Evolutionary conservation across 345 rosid genomes (phyloP).

Genomic region (Laguncularia racemosa): DNA sequence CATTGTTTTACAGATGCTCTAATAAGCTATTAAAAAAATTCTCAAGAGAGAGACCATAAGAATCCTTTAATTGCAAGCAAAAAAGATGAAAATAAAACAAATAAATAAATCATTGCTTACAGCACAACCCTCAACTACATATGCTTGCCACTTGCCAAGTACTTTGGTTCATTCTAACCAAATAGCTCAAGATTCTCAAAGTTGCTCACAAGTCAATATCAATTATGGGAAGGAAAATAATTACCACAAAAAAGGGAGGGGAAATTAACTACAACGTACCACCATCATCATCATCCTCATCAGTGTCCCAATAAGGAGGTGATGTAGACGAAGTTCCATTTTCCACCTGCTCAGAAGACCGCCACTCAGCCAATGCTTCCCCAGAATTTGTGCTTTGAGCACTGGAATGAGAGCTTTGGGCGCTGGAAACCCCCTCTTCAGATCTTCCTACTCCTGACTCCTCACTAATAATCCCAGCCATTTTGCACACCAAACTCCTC

Average conservation of each 20-base stretch:
- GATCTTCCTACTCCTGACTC: constrained; percentile 71
- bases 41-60: too few species aligned
- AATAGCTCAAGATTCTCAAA: too few species aligned
- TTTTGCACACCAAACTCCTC: constrained; percentile 35
- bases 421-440: constrained; percentile 50
- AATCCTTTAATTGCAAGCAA: too few species aligned
- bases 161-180: too few species aligned
- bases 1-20: too few species aligned
- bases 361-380: constrained; percentile 88
- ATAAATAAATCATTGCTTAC: too few species aligned
- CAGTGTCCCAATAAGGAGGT: constrained; percentile 86
- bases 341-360: constrained; percentile 89
- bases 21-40: too few species aligned
- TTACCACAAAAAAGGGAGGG: not conserved
- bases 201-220: too few species aligned
- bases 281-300: constrained; percentile 73
- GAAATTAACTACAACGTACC: constrained; percentile 7
- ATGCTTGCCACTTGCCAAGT: too few species aligned
- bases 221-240: not conserved
- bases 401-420: constrained; percentile 50
- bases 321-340: constrained; percentile 84
- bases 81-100: too few species aligned
- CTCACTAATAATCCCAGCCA: constrained; percentile 62
- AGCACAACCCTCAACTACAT: too few species aligned
- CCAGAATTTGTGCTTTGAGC: constrained; percentile 54